Percentiles rank a stretch among this genome's conserved stretches.
Evolutionary conservation across 768 basidiomycete species (phyloP).

Genomic region (Peribolospora baueri): DNA sequence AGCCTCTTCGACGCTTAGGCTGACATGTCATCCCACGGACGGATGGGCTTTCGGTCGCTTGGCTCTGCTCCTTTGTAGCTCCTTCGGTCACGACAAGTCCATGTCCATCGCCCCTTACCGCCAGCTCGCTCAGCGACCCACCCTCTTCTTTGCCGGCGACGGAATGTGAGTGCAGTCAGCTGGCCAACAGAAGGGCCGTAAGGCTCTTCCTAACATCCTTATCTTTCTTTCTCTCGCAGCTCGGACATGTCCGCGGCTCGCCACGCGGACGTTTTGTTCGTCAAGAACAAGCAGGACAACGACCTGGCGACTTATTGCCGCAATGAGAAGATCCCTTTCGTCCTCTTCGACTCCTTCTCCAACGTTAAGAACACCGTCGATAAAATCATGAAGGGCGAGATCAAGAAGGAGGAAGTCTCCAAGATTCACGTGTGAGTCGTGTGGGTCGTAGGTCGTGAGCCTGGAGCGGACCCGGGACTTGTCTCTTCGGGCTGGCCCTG

Average conservation of each 20-base stretch:
- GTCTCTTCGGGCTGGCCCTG: no score
- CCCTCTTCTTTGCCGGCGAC: constrained; percentile 82
- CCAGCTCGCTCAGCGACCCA: constrained; percentile 38
- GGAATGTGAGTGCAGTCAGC: constrained; percentile 56
- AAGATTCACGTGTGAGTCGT: no score
- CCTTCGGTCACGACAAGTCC: constrained; percentile 82
- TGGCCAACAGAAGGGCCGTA: neutral
- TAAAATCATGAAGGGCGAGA: neutral
- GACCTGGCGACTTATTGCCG: neutral
- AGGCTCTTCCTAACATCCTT: neutral
- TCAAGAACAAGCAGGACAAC: constrained; percentile 29
- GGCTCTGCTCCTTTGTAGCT: constrained; percentile 23
- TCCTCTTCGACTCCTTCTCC: neutral
- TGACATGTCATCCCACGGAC: no score
- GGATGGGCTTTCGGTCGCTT: neutral
- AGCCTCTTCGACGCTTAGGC: no score
- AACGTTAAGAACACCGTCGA: neutral
- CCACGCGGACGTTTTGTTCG: constrained; percentile 74
- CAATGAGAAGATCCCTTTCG: neutral
- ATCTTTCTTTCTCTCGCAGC: neutral
- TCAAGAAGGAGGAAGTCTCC: neutral
- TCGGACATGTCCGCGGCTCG: constrained; percentile 72
- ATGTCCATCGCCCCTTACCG: constrained; percentile 77
- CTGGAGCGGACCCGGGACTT: no score
- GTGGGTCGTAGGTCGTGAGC: no score